These are phyloP conservation scores for Aspergillus sp. DNA, from an alignment of 2,329 filamentous ascomycete species.

Conservation along the genomic window DNA sequence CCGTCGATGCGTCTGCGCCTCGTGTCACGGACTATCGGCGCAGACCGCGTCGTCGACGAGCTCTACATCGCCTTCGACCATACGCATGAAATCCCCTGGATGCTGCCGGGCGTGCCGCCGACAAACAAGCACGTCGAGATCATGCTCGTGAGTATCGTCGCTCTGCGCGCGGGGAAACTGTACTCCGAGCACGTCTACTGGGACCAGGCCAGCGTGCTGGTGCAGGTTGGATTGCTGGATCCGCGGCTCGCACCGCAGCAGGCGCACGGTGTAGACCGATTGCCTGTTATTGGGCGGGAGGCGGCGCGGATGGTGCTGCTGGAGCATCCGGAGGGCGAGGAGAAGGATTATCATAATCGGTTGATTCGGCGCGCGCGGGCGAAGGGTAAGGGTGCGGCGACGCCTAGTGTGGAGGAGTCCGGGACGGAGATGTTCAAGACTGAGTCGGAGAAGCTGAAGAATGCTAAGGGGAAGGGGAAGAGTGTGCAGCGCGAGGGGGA, in stretches of 20 bases:
- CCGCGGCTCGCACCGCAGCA: constrained; percentile 53
- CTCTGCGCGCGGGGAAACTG: constrained; percentile 52
- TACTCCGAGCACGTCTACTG: constrained; percentile 60
- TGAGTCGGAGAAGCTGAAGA: constrained; percentile 15
- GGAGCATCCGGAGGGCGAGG: constrained; percentile 34
- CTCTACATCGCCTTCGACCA: constrained; percentile 57
- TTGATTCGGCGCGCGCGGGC: constrained; percentile 27
- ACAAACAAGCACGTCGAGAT: constrained; percentile 58
- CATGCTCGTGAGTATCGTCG: constrained; percentile 56
- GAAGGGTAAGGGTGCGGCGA: constrained; percentile 9
- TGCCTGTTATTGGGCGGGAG: constrained; percentile 42
- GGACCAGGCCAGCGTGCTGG: constrained; percentile 61
- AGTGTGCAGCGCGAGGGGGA: constrained; percentile 13
- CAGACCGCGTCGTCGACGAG: constrained; percentile 61
- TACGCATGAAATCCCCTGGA: constrained; percentile 56
- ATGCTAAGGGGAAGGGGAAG: constrained; percentile 20
- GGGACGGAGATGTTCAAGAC: constrained; percentile 20
- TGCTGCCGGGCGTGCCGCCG: constrained; percentile 56
- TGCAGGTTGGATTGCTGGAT: constrained; percentile 58
- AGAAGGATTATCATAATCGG: constrained; percentile 33
- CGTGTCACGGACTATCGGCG: constrained; percentile 56
- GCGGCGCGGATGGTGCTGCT: constrained; percentile 39
- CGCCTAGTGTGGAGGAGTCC: constrained; percentile 22
- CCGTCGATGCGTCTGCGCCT: constrained; percentile 53
- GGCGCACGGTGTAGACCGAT: constrained; percentile 35